These are phyloP conservation scores for Colletotrichum paranaense DNA, from an alignment of 2,329 filamentous ascomycete species.

Conservation along the genomic window DNA sequence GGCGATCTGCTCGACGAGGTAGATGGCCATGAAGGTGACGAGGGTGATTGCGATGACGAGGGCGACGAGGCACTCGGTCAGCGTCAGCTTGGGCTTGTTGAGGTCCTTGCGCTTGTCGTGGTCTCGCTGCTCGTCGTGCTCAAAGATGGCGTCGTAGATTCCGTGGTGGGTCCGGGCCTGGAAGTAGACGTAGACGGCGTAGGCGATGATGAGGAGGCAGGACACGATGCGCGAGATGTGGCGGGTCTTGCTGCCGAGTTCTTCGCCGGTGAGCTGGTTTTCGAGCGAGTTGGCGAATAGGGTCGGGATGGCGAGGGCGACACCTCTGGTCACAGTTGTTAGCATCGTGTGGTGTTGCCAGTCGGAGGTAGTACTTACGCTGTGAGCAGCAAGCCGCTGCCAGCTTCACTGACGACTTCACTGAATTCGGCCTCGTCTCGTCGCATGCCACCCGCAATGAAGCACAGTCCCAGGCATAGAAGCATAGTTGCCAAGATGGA, in stretches of 20 bases:
- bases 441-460: constrained; percentile 79
- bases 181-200: constrained; percentile 75
- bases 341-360: background rate
- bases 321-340: constrained; percentile 42
- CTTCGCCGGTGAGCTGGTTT: constrained; percentile 34
- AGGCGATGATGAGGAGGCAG: constrained; percentile 77
- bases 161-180: constrained; percentile 82
- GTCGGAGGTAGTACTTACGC: constrained; percentile 66
- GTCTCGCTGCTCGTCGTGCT: constrained; percentile 76
- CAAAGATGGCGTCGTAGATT: constrained; percentile 80
- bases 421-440: constrained; percentile 79
- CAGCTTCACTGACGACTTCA: constrained; percentile 81
- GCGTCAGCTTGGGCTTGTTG: constrained; percentile 75
- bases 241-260: constrained; percentile 65
- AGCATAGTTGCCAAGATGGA: constrained; percentile 86
- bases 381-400: constrained; percentile 80
- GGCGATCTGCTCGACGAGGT: constrained; percentile 79
- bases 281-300: constrained; percentile 64
- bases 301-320: constrained; percentile 57
- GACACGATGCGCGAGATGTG: constrained; percentile 78
- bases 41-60: constrained; percentile 73
- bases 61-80: constrained; percentile 77
- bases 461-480: constrained; percentile 83
- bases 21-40: constrained; percentile 79
- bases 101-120: constrained; percentile 71